Base-by-base conservation (phyloP, 768 basidiomycete genomes). In the Lactarius sanguifluus region DNA sequence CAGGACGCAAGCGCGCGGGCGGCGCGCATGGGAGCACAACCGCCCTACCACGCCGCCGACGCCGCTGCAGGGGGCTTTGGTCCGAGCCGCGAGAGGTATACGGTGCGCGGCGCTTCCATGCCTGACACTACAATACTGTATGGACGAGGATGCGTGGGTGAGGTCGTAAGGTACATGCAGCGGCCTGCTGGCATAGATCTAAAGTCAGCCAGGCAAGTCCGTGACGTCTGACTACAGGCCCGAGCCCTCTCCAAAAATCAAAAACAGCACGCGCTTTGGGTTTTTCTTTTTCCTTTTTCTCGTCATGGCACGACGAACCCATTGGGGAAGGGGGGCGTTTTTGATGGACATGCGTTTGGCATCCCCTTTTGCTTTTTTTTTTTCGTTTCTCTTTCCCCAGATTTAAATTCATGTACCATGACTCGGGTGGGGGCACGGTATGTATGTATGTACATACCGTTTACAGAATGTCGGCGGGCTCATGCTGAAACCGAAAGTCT, bases 381-480 rank as follows among this genome's bases (percentile, higher is more conserved):
- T 25, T 52, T 23, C 12, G 20, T 8, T 20, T 45, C 3, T 0
- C 20, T n/a, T 45, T 20, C 8, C 43, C 50, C 23, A 25, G 23
- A 52, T 52, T 23, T 25, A 52, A 52, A 52, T 25, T 5, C 25
- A 52, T 23, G 50, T 25, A 13, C 36, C 23, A 25, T 52, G 50
- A 52, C 50, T 52, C 50, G 50, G 50, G 50, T 52, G 50, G 50
- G 50, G 25, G 13, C 50, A 52, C 23, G 47, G 23, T 45, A n/a
- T 45, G 43, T 40, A 40, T 40, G 40, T 36, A 36, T 36, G 50
- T 25, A 15, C 50, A 52, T 52, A 52, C 50, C 50, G 50, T 2
- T 12, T 32, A 32, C 30, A 47, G 45, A 3, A 10, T 15, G 18
- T 23, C 47, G 47, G n/a, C 10, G 47, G n/a, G 47, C 23, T 52